These are phyloP conservation scores for Thelonectria rubi DNA, from an alignment of 2,329 filamentous ascomycete genomes.

Conservation along the genomic window DNA sequence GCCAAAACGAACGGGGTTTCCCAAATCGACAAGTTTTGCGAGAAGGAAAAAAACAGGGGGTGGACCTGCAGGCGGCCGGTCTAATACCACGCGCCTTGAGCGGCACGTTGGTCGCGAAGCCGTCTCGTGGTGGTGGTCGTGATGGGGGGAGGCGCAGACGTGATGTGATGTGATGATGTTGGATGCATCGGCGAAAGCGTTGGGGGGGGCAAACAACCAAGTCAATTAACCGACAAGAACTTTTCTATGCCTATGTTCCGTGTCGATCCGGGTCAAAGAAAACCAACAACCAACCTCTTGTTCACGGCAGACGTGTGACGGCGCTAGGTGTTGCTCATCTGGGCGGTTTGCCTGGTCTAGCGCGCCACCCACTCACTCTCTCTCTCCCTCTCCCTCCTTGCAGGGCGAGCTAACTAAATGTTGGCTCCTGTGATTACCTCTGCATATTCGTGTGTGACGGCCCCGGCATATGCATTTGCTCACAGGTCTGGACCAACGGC, in stretches of 20 bases:
- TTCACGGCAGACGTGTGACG: neutral
- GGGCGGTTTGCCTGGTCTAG: slow-evolving; percentile 22
- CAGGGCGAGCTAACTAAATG: slow-evolving; percentile 7
- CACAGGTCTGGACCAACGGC: slow-evolving; percentile 8
- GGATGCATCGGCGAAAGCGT: neutral
- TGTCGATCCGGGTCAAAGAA: neutral
- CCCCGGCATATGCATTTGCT: neutral
- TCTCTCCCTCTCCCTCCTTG: neutral
- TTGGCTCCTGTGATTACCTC: slow-evolving; percentile 32
- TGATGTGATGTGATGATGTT: too few species aligned
- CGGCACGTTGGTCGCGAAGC: neutral
- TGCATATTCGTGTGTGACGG: slow-evolving; percentile 30
- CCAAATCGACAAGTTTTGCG: neutral
- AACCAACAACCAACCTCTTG: neutral
- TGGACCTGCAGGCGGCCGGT: neutral
- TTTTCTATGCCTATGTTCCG: neutral
- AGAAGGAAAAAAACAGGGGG: neutral
- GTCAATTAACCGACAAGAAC: neutral
- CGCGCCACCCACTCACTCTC: slow-evolving; percentile 16
- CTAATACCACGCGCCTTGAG: too few species aligned
- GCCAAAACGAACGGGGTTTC: neutral
- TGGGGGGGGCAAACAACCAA: neutral
- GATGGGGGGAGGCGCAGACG: neutral
- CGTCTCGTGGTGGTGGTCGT: too few species aligned
- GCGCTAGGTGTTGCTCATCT: neutral